Evolutionary conservation across 2,329 filamentous ascomycete genomes (phyloP).

Genomic region (Colletotrichum cereale): DNA sequence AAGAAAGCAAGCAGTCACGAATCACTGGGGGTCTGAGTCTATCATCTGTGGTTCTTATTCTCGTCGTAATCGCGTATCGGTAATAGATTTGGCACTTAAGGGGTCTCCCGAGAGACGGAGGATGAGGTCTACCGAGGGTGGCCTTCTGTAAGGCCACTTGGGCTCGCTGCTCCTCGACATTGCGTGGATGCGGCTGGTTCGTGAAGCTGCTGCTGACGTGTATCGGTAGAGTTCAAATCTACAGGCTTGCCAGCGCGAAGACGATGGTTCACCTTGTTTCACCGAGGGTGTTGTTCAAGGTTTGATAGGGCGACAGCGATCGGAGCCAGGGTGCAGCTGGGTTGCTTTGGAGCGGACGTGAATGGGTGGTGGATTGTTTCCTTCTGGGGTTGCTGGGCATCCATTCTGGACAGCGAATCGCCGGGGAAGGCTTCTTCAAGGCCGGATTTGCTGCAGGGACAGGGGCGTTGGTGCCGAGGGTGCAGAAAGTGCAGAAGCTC

Average conservation of each 20-base stretch:
- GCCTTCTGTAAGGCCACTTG: background rate
- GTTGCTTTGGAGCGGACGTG: constrained; percentile 1
- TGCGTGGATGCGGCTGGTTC: background rate
- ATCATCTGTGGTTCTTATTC: background rate
- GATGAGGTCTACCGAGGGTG: background rate
- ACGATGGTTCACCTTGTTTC: constrained; percentile 31
- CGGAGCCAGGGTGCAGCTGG: constrained; percentile 22
- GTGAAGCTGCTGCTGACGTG: constrained; percentile 6
- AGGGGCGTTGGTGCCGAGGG: background rate
- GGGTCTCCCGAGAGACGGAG: background rate
- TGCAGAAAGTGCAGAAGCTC: background rate
- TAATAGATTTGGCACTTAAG: background rate
- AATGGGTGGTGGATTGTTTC: constrained; percentile 11
- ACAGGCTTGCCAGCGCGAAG: constrained; percentile 1
- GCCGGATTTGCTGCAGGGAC: constrained; percentile 32
- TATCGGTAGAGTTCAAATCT: background rate
- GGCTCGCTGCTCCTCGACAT: background rate
- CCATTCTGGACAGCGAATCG: constrained; percentile 23
- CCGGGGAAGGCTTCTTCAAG: background rate
- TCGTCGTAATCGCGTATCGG: background rate
- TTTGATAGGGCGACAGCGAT: constrained; percentile 34
- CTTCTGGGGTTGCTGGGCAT: constrained; percentile 33
- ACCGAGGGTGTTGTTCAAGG: constrained; percentile 16
- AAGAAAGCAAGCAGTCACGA: background rate
- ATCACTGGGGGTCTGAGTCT: background rate